phyloP scores from a whole-genome alignment of 805 yeast species.

The Maudiozyma turicensis region DNA sequence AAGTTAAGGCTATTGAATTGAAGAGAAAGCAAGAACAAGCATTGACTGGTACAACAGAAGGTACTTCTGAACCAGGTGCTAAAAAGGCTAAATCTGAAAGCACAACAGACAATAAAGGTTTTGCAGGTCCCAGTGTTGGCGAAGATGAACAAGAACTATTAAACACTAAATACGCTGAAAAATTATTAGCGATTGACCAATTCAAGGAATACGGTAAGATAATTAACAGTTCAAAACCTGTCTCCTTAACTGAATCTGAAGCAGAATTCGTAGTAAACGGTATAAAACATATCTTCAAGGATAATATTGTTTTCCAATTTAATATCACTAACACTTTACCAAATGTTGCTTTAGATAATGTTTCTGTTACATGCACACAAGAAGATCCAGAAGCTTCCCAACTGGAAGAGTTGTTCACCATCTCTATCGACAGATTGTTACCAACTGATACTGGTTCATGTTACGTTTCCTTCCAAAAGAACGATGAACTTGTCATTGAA shows the following conservation, averaged over 20 bases:
- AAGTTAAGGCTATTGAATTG: constrained; percentile 54
- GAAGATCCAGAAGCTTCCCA: constrained; percentile 39
- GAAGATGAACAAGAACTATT: constrained; percentile 30
- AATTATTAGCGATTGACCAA: constrained; percentile 62
- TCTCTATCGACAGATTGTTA: constrained; percentile 61
- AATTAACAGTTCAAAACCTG: constrained; percentile 55
- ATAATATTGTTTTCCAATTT: constrained; percentile 69
- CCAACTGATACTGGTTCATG: constrained; percentile 67
- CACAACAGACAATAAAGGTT: constrained; percentile 18
- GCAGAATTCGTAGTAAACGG: constrained; percentile 86
- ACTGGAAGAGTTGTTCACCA: constrained; percentile 57
- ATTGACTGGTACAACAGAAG: constrained; percentile 19
- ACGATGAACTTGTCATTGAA: constrained; percentile 36
- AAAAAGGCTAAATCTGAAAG: constrained; percentile 17
- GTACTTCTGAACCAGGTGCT: constrained; percentile 6
- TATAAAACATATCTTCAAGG: constrained; percentile 71
- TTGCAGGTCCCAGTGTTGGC: constrained; percentile 21
- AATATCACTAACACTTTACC: constrained; percentile 76
- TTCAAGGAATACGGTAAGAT: constrained; percentile 64
- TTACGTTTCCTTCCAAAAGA: constrained; percentile 63
- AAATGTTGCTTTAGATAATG: constrained; percentile 67
- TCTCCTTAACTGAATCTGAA: constrained; percentile 79
- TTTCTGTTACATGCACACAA: constrained; percentile 58
- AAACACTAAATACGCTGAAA: constrained; percentile 62
- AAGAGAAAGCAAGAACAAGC: constrained; percentile 37